Evolutionary conservation across 129 eudicot species (phyloP).

Genomic region (Glebionis coronaria): DNA sequence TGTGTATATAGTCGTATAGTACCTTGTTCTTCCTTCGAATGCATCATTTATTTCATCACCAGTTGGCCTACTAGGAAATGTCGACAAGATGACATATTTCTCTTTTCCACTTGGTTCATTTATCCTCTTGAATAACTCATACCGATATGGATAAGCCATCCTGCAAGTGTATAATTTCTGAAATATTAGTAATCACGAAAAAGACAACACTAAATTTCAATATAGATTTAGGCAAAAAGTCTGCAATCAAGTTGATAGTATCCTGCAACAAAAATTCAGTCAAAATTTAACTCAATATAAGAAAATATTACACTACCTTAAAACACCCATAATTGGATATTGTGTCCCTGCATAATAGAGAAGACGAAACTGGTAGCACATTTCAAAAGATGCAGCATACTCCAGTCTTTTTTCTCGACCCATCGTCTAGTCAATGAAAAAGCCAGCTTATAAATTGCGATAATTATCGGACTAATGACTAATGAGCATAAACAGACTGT

Average conservation of each 20-base stretch:
- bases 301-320: conserved; percentile 52
- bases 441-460: conserved; percentile 18
- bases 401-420: conserved; percentile 95
- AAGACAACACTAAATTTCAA: background rate
- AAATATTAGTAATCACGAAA: background rate
- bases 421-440: conserved; percentile 70
- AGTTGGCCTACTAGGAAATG: conserved; percentile 60
- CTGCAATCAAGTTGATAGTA: background rate
- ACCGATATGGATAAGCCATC: conserved; percentile 79
- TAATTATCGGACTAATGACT: conserved; percentile 4
- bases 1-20: no score
- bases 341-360: conserved; percentile 91
- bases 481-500: conserved; percentile 11
- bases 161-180: conserved; percentile 32
- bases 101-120: conserved; percentile 67
- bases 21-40: conserved; percentile 32
- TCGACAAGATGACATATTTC: conserved; percentile 69
- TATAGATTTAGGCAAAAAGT: background rate
- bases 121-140: conserved; percentile 84
- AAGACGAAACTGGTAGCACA: conserved; percentile 84
- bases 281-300: background rate
- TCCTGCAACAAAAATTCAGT: background rate
- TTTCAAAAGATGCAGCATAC: conserved; percentile 94
- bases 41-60: conserved; percentile 84
- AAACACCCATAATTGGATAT: conserved; percentile 93